Base-by-base conservation (phyloP, 2,329 filamentous ascomycete genomes). In the Exophiala xenobiotica region DNA sequence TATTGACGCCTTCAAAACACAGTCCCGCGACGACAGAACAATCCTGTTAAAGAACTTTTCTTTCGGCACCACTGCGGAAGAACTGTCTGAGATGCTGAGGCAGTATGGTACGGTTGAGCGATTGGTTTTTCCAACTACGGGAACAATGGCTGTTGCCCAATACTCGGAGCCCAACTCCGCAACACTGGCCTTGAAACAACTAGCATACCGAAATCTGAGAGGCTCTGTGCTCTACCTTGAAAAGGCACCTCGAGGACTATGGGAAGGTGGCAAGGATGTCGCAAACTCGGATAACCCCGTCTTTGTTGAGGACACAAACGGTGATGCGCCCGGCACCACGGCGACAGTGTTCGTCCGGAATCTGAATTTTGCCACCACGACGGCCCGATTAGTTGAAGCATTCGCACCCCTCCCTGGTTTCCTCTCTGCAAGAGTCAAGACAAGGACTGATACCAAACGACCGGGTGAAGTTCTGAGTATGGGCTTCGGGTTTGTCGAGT, bases 41-140 rank as follows among this genome's bases (percentile, higher is more conserved):
- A 91, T 99, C 42, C 74, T 99, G 46, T 87, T 97, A 40, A 99
- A 99, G 74, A 97, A 97, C 68, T 91, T 99, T 63, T 85, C 90
- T 1, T 91, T 87, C 65, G 88, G 88, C 45, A 91, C 90, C 20
- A 87, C 83, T 42, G 74, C 81, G 45, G 86, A 90, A 49, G 90
- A 96, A 67, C 73, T 97, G 31, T 82, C 84, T 61, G 84, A 81
- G 53, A 72, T 95, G 53, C 93, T 96, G 64, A 88, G 92, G 65
- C 88, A 91, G 64, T 90, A 88, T 67, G 93, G 93, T 19, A 81
- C 87, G 49, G 80, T 97, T 18, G 80, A 85, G 57, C 83, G 84
- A 64, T 84, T 97, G 46, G 75, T 99, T 55, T 95, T 99, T 85
- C 93, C 93, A 9, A 90, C 93, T 1, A 86, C 86, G 53, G 91